Evolutionary conservation across 2,329 filamentous ascomycete genomes (phyloP), one percentile per base, ranked within the genome.

Genomic region (Blumeriella jaapii): DNA sequence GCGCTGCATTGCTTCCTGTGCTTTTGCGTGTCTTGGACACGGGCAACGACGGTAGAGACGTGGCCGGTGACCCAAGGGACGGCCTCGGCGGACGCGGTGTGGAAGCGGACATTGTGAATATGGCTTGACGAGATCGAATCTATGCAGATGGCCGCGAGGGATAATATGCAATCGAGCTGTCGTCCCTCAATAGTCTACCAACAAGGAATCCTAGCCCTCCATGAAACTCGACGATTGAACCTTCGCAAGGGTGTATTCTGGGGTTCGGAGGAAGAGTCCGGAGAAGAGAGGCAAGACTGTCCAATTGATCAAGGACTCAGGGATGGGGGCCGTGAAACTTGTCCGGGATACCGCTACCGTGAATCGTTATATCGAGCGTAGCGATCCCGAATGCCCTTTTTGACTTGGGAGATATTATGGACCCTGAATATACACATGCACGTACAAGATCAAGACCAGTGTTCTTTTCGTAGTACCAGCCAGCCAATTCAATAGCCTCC

Each of bases 11-110:
- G 39, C 53, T 62, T 36, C 61, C 69, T 38, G 63, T 76, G 58
- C 71, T 78, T 56, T 79, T 83, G 43, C 82, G 71, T 24, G 78
- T 75, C 59, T 85, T 91, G 29, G 67, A 60, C 12, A 82, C 65
- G 17, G 85, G 83, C 30, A 93, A 63, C 27, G 82, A 77, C 27
- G 85, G 83, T 15, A 91, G 64, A 17, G 79, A 73, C 44, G 75
- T 70, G 18, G 73, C 75, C 11, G 84, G 81, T 31, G 84, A 80
- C 39, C 76, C 79, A 49, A 77, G 65, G 12, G 78, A 76, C 16
- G 76, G 69, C 56, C 75, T 70, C 35, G 81, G 79, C 32, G 83
- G 64, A 27, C 52, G 43, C 31, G 55, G 55, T 35, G 56, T 40
- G 24, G 53, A 47, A 37, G 52, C 48, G 39, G 24, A 7, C 16